Base-by-base conservation (phyloP, 129 eudicot genomes). In the Gnaphalium uliginosum region DNA sequence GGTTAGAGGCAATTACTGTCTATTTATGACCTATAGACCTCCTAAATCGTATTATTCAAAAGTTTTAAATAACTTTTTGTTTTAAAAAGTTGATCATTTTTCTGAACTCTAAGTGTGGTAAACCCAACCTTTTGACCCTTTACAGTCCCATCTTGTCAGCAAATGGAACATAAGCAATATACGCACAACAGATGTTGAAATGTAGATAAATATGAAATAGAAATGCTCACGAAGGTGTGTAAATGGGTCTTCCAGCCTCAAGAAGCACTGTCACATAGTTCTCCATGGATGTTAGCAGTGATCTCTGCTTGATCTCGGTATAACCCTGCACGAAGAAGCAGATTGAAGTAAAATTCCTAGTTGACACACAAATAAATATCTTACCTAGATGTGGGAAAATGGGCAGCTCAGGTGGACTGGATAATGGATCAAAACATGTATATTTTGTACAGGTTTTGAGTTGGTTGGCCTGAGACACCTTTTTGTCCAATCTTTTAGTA, bases 211-310 rank as follows among this genome's bases (percentile, higher is more conserved):
- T 8, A 73, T 57, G 30, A 5, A 18, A 14, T 25, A 35, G 5
- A 71, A 79, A 46, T 27, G 50, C 93, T 85, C 73, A 94, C 96
- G 99, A 87, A 64, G 91, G 92, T 19, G 92, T 72, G 70, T 85
- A 91, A 30, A 91, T 76, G 41, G 93, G 92, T 69, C 87, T 87
- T 79, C 92, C 96, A 75, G 92, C 77, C 76, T 87, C 92, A 15
- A 94, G 97, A 59, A 75, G 87, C 14, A 94, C 60, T 1, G 99
- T 94, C 30, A 89, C 93, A 72, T 81, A 67, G 66, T 90, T 90
- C 83, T 94, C 99, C 93, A 89, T 84, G 50, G 96, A 91, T 30
- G 91, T 77, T 53, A 94, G 87, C 26, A 94, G 93, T 62, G 99
- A 91, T 71, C 99, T 83, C 76, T 80, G 76, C 81, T 87, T 94